These are phyloP conservation scores for Cryphonectria naterciae DNA, from an alignment of 2,329 filamentous ascomycete genomes.

Conservation along the genomic window DNA sequence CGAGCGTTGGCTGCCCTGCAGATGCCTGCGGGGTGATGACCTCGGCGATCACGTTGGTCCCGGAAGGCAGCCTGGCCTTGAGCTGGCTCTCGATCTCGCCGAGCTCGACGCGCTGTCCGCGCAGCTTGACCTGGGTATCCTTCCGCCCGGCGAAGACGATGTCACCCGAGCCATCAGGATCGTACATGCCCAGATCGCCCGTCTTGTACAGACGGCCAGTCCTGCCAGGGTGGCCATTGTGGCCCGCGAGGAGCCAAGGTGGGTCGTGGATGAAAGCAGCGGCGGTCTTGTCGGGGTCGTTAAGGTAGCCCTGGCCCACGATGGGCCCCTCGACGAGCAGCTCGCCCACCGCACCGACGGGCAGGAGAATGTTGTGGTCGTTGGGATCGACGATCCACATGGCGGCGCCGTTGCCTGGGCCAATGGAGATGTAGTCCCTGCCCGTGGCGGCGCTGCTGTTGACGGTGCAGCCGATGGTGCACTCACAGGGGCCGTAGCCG, in stretches of 20 bases:
- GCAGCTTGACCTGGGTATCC: slow-evolving; percentile 63
- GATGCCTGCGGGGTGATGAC: slow-evolving; percentile 43
- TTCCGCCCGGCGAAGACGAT: slow-evolving; percentile 55
- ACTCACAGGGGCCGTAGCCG: slow-evolving; percentile 59
- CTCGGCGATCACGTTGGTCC: slow-evolving; percentile 50
- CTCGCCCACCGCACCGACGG: slow-evolving; percentile 40
- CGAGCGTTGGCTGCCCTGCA: slow-evolving; percentile 34
- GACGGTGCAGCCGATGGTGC: slow-evolving; percentile 47
- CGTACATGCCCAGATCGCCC: slow-evolving; percentile 52
- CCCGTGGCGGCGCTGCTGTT: slow-evolving; percentile 34
- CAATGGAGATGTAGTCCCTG: slow-evolving; percentile 33
- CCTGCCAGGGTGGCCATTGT: slow-evolving; percentile 37
- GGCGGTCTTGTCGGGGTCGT: slow-evolving; percentile 42
- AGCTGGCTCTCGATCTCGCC: slow-evolving; percentile 52
- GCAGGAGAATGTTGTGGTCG: slow-evolving; percentile 35
- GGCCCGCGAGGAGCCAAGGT: slow-evolving; percentile 37
- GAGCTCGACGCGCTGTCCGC: slow-evolving; percentile 61
- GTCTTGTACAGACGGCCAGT: slow-evolving; percentile 51
- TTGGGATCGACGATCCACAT: slow-evolving; percentile 37
- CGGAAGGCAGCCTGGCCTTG: slow-evolving; percentile 42
- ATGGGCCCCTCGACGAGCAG: slow-evolving; percentile 48
- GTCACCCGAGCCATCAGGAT: slow-evolving; percentile 41
- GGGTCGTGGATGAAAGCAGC: slow-evolving; percentile 36
- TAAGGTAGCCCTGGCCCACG: slow-evolving; percentile 55
- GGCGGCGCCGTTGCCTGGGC: slow-evolving; percentile 34